phyloP scores from a whole-genome alignment of 495 filamentous ascomycete species.

The Baudoinia panamericana region DNA sequence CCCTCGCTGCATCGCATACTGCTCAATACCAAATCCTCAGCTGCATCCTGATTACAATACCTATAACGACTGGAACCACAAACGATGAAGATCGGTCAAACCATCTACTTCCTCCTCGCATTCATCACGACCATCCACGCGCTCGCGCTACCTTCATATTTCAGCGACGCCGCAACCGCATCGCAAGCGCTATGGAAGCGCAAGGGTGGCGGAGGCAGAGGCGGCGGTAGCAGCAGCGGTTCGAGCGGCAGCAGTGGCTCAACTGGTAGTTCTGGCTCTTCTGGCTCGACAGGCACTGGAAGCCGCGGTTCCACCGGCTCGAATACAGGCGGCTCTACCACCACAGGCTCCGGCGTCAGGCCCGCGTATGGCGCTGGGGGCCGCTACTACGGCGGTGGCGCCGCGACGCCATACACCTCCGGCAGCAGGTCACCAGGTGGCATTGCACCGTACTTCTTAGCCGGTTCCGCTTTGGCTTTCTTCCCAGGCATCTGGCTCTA shows the following conservation, averaged over 20 bases:
- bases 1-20: too few species aligned
- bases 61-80: too few species aligned
- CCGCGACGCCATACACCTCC: slow-evolving; percentile 50
- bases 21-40: too few species aligned
- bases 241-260: slow-evolving; percentile 13
- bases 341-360: slow-evolving; percentile 47
- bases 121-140: slow-evolving; percentile 17
- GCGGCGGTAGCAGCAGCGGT: slow-evolving; percentile 19
- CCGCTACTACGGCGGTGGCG: slow-evolving; percentile 67
- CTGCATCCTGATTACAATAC: too few species aligned
- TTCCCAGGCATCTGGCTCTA: slow-evolving; percentile 51
- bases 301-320: slow-evolving; percentile 19
- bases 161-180: background rate
- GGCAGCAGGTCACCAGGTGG: slow-evolving; percentile 45
- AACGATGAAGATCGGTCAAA: slow-evolving; percentile 12
- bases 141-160: slow-evolving; percentile 11
- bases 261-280: too few species aligned
- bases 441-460: slow-evolving; percentile 45
- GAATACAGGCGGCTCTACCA: slow-evolving; percentile 52
- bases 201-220: slow-evolving; percentile 23
- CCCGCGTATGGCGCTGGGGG: slow-evolving; percentile 55
- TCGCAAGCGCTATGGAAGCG: slow-evolving; percentile 19
- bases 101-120: slow-evolving; percentile 9
- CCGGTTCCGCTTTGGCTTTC: slow-evolving; percentile 37
- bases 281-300: slow-evolving; percentile 15